A percentile compares a stretch with the other conserved stretches of the same genome.
Conservation (phyloP, 2,329 filamentous ascomycete species). For the Colletotrichum karsti region DNA sequence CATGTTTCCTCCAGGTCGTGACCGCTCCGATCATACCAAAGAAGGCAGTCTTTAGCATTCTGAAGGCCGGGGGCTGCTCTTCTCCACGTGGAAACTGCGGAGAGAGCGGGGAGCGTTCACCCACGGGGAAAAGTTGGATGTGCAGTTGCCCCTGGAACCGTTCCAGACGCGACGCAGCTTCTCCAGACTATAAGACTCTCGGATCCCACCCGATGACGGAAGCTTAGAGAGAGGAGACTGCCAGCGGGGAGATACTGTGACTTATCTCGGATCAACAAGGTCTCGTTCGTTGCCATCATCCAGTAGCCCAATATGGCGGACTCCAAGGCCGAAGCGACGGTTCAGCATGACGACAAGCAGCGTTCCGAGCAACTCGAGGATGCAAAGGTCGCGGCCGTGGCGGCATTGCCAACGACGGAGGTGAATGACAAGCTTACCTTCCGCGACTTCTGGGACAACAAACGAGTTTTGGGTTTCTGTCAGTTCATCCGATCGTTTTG, state of each 20-base stretch:
- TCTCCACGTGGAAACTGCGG: constrained; percentile 18
- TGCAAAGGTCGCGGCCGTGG: background rate
- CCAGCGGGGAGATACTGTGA: background rate
- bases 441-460: constrained; percentile 10
- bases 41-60: constrained; percentile 10
- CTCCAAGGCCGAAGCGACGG: background rate
- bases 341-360: background rate
- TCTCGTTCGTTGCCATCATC: background rate
- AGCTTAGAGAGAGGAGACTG: too few species aligned
- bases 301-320: constrained; percentile 1
- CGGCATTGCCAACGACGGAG: constrained; percentile 1
- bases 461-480: constrained; percentile 23
- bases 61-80: background rate
- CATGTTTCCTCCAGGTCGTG: background rate
- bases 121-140: constrained; percentile 5
- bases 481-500: constrained; percentile 1
- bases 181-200: background rate
- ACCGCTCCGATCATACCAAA: background rate
- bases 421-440: constrained; percentile 14
- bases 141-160: background rate
- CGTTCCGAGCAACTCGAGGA: constrained; percentile 4
- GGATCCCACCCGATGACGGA: background rate
- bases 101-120: constrained; percentile 5
- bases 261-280: background rate
- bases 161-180: background rate